A percentile compares a stretch with the other conserved stretches of the same genome.
Evolutionary conservation across 768 basidiomycete species (phyloP).

Genomic region (Boletellus sp.): DNA sequence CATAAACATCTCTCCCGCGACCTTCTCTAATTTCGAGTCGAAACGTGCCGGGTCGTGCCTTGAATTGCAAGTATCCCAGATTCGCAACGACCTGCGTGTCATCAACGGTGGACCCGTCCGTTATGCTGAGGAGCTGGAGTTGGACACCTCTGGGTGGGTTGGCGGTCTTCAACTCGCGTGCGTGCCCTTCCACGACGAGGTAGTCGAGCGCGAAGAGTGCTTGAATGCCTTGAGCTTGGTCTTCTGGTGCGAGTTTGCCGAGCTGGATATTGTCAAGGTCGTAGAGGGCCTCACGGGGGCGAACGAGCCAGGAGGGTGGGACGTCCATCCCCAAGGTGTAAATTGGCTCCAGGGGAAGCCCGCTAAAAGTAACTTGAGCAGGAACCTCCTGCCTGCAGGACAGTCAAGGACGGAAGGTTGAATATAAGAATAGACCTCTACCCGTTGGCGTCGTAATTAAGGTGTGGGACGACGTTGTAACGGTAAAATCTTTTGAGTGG

Average conservation of each 20-base stretch:
- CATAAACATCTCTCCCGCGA: conserved; percentile 73
- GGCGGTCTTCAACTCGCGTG: conserved; percentile 63
- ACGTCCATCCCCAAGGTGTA: conserved; percentile 94
- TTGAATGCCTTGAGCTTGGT: conserved; percentile 53
- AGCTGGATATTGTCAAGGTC: conserved; percentile 97
- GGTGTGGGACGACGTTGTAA: conserved; percentile 55
- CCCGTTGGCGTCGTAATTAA: conserved; percentile 70
- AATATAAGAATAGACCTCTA: conserved; percentile 25
- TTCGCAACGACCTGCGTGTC: conserved; percentile 95
- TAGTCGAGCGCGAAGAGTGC: conserved; percentile 87
- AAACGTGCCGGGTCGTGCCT: conserved; percentile 87
- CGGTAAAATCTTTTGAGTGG: conserved; percentile 93
- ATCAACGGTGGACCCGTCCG: conserved; percentile 47
- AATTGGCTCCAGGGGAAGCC: conserved; percentile 80
- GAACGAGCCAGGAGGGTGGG: conserved; percentile 88
- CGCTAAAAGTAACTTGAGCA: conserved; percentile 59
- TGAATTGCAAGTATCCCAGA: conserved; percentile 94
- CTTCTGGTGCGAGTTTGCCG: conserved; percentile 53
- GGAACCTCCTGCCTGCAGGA: conserved; percentile 53
- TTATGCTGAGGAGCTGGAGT: conserved; percentile 63
- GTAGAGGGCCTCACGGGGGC: conserved; percentile 81
- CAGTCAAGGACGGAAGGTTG: neutral
- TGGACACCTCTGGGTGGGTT: conserved; percentile 87
- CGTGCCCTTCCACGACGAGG: conserved; percentile 92
- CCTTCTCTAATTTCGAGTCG: conserved; percentile 79